Evolutionary conservation across 176 grass and related monocot genomes (phyloP).

Genomic region (sorghum (Sorghum bicolor)): DNA sequence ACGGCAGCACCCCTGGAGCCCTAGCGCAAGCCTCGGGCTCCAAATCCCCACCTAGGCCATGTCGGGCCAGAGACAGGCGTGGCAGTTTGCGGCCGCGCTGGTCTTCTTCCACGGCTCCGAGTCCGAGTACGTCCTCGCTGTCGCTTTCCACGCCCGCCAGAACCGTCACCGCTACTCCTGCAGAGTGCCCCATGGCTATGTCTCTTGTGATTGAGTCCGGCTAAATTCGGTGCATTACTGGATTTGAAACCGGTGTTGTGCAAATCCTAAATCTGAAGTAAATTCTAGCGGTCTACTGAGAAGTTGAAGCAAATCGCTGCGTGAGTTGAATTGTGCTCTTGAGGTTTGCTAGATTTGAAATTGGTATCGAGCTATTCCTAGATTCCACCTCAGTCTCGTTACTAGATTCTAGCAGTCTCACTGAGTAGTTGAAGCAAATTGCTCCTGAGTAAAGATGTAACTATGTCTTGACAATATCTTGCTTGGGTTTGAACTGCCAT

Average conservation of each 20-base stretch:
- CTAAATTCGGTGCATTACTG: neutral
- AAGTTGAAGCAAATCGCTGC: neutral
- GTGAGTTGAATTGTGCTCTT: neutral
- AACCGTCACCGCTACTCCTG: conserved; percentile 68
- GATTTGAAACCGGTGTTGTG: neutral
- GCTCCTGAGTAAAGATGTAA: neutral
- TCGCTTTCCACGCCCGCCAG: conserved; percentile 57
- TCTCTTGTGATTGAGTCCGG: neutral
- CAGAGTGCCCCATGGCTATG: conserved; percentile 6
- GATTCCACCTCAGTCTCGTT: neutral
- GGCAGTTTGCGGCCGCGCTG: conserved; percentile 55
- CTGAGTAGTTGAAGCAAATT: neutral
- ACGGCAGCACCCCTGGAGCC: neutral
- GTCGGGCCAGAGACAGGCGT: conserved; percentile 46
- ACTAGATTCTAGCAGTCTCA: neutral
- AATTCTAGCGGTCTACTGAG: neutral
- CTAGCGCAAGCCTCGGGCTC: neutral
- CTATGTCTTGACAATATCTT: neutral
- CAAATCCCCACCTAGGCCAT: conserved; percentile 32
- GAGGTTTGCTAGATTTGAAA: neutral
- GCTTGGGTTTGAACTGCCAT: neutral
- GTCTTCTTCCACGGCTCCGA: conserved; percentile 86
- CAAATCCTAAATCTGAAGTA: neutral
- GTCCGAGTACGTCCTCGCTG: conserved; percentile 76
- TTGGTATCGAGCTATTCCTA: neutral